Evolutionary conservation across 768 basidiomycete genomes (phyloP).

Genomic region (Podaxis pistillaris): DNA sequence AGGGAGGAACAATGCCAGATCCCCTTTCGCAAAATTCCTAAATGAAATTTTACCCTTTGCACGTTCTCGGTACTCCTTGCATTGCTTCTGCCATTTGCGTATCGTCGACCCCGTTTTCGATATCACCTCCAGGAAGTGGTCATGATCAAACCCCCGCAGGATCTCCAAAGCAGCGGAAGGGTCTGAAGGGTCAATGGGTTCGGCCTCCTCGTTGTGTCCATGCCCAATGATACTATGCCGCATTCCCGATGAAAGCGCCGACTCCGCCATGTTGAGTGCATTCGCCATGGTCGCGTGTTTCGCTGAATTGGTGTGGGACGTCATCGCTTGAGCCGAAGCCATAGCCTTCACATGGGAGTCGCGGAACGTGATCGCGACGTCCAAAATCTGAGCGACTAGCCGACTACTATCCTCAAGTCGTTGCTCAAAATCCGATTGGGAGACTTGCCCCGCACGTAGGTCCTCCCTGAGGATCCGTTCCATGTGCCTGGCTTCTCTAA

Average conservation of each 20-base stretch:
- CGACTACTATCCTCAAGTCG: slow-evolving; percentile 63
- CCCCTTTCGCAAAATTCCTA: slow-evolving; percentile 92
- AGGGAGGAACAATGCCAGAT: slow-evolving; percentile 93
- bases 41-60: slow-evolving; percentile 97
- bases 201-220: slow-evolving; percentile 41
- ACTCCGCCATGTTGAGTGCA: slow-evolving; percentile 39
- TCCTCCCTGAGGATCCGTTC: slow-evolving; percentile 76
- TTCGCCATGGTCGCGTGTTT: slow-evolving; percentile 38
- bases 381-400: slow-evolving; percentile 78
- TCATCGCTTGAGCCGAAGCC: slow-evolving; percentile 56
- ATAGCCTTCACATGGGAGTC: slow-evolving; percentile 75
- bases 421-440: slow-evolving; percentile 67
- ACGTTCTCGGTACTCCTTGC: slow-evolving; percentile 93
- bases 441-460: slow-evolving; percentile 63
- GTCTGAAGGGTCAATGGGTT: slow-evolving; percentile 78
- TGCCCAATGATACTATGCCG: slow-evolving; percentile 34
- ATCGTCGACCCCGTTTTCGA: slow-evolving; percentile 81
- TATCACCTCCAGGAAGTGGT: slow-evolving; percentile 81
- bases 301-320: slow-evolving; percentile 48
- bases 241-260: slow-evolving; percentile 45
- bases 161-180: slow-evolving; percentile 66
- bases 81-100: slow-evolving; percentile 97
- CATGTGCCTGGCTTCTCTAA: slow-evolving; percentile 62
- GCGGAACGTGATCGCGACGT: slow-evolving; percentile 76
- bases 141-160: slow-evolving; percentile 77